phyloP scores from a whole-genome alignment of 305 asterid genomes.

The Solanum hybrid region DNA sequence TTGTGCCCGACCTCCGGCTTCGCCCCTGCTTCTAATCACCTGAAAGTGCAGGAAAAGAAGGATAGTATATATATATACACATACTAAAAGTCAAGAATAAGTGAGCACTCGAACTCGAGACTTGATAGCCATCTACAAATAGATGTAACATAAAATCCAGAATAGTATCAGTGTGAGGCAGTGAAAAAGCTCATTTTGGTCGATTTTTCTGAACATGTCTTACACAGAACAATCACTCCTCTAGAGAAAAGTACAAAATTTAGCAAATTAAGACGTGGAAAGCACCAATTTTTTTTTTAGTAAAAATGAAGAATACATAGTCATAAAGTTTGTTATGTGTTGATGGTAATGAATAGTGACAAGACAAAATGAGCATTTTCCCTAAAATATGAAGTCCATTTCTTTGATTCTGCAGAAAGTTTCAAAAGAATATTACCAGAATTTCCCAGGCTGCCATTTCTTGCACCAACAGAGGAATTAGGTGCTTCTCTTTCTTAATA shows the following conservation, averaged over 20 bases:
- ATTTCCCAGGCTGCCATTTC: neutral
- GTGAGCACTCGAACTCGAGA: neutral
- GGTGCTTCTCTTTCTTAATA: neutral
- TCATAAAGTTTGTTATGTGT: neutral
- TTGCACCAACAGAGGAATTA: neutral
- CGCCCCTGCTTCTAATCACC: neutral
- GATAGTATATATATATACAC: neutral
- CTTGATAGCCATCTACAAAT: neutral
- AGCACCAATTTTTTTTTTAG: neutral
- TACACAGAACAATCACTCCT: neutral
- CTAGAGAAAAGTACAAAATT: neutral
- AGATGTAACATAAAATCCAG: neutral
- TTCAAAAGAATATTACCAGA: neutral
- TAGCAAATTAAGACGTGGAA: neutral
- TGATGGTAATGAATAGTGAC: slow-evolving; percentile 4
- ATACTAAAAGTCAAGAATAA: neutral
- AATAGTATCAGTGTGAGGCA: neutral
- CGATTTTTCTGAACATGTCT: neutral
- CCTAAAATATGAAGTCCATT: neutral
- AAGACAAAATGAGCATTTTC: neutral
- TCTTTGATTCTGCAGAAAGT: neutral
- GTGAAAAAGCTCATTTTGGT: neutral
- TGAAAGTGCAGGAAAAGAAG: neutral
- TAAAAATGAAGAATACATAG: neutral
- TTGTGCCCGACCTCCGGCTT: neutral